Evolutionary conservation across 495 filamentous ascomycete species (phyloP).

Genomic region (Cudoniella acicularis): DNA sequence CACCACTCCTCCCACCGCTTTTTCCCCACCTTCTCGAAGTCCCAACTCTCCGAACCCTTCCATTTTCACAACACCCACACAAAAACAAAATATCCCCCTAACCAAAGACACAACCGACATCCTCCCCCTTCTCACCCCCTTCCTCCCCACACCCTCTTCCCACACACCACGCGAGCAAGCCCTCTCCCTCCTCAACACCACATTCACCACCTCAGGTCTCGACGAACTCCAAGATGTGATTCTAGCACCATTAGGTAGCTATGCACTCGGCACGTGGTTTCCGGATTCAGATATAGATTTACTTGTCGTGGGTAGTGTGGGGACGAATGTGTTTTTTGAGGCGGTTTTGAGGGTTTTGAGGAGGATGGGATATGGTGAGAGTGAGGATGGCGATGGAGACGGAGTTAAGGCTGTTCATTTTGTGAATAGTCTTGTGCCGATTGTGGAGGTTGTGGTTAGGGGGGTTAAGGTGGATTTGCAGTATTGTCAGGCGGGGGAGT

Average conservation of each 20-base stretch:
- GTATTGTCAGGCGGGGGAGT: conserved; percentile 49
- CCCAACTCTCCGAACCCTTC: no score
- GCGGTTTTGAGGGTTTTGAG: conserved; percentile 46
- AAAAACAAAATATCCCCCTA: no score
- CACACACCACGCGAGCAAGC: conserved; percentile 39
- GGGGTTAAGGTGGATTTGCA: conserved; percentile 53
- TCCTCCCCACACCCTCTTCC: no score
- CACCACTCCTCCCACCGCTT: no score
- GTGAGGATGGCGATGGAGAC: conserved; percentile 18
- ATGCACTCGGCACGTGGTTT: conserved; percentile 54
- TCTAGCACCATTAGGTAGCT: conserved; percentile 55
- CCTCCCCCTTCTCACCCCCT: no score
- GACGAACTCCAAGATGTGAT: conserved; percentile 26
- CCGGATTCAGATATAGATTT: conserved; percentile 54
- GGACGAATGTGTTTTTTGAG: conserved; percentile 50
- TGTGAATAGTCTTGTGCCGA: conserved; percentile 48
- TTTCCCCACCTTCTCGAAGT: no score
- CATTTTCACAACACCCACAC: no score
- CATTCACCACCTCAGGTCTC: conserved; percentile 31
- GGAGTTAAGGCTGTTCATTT: conserved; percentile 45
- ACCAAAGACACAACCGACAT: no score
- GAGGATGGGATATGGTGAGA: conserved; percentile 21
- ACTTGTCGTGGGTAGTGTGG: conserved; percentile 53
- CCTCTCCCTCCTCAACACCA: conserved; percentile 37
- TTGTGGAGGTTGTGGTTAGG: conserved; percentile 50